These are phyloP conservation scores for Eimeria praecox DNA, from an alignment of 169 alveolate species.

Conservation along the genomic window DNA sequence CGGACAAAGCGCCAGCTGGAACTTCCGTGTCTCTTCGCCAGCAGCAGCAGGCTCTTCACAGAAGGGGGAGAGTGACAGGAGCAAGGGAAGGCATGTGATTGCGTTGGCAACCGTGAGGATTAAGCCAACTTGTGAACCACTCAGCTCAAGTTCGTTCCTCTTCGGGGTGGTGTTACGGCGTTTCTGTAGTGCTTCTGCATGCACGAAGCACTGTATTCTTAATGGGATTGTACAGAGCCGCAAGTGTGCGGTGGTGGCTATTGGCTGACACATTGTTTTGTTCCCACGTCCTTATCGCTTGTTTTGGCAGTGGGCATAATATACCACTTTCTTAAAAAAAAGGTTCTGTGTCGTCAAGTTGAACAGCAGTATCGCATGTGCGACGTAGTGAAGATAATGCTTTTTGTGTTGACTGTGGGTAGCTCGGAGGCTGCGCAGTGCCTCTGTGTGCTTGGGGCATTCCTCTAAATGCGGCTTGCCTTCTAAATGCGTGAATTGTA, in stretches of 20 bases:
- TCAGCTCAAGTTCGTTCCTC: not conserved
- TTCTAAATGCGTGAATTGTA: not conserved
- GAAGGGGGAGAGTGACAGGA: slow-evolving; percentile 67
- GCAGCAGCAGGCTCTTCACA: slow-evolving; percentile 8
- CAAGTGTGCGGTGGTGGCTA: slow-evolving; percentile 58
- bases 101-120: not conserved
- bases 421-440: slow-evolving; percentile 19
- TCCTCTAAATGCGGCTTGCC: not conserved
- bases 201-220: not conserved
- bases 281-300: slow-evolving; percentile 14
- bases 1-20: slow-evolving; percentile 12
- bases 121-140: not conserved
- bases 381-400: slow-evolving; percentile 25
- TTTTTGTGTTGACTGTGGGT: slow-evolving; percentile 49
- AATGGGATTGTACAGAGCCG: slow-evolving; percentile 51
- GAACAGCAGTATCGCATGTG: slow-evolving; percentile 39
- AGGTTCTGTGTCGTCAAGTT: not conserved
- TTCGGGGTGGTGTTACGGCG: not conserved
- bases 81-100: slow-evolving; percentile 64
- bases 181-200: not conserved
- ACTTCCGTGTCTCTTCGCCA: not conserved
- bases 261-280: slow-evolving; percentile 46
- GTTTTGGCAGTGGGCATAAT: slow-evolving; percentile 49
- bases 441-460: slow-evolving; percentile 9
- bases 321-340: not conserved